Evolutionary conservation across 1,284 basidiomycete species (phyloP).

Genomic region (Ceratobasidium sp.): DNA sequence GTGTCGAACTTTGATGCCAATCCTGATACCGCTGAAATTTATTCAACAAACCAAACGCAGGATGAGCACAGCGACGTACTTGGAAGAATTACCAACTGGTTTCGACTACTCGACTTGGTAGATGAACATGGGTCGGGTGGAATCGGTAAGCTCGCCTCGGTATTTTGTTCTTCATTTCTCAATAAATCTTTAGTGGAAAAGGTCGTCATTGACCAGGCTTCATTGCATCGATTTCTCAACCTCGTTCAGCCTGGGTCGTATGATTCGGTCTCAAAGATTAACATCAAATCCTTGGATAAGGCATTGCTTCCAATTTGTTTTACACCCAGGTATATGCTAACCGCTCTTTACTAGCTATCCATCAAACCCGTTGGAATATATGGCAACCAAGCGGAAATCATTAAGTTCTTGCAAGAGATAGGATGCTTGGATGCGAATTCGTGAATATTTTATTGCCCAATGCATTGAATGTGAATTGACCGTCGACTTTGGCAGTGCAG

Average conservation of each 20-base stretch:
- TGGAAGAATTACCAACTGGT: constrained; percentile 30
- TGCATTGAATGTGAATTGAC: background rate
- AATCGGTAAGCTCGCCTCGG: constrained; percentile 23
- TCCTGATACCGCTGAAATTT: background rate
- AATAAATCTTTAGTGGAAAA: constrained; percentile 4
- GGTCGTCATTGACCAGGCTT: constrained; percentile 37
- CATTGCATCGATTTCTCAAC: constrained; percentile 19
- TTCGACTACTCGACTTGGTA: constrained; percentile 40
- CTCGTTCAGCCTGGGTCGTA: constrained; percentile 16
- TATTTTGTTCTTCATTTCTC: background rate
- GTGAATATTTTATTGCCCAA: background rate
- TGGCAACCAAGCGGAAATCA: constrained; percentile 59
- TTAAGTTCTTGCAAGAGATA: constrained; percentile 51
- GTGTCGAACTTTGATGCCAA: background rate
- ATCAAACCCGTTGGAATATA: constrained; percentile 63
- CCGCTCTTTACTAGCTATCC: constrained; percentile 52
- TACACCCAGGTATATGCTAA: constrained; percentile 23
- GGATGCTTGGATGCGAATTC: constrained; percentile 2
- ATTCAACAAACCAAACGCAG: constrained; percentile 59
- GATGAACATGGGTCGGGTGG: constrained; percentile 38
- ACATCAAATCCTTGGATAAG: constrained; percentile 12
- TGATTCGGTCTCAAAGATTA: constrained; percentile 13
- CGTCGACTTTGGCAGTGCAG: constrained; percentile 12
- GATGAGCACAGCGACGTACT: constrained; percentile 54
- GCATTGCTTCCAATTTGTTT: constrained; percentile 3